A percentile compares a stretch with the other conserved stretches of the same genome.
Conservation (phyloP, 306 rosid species). For the Prunus mume region DNA sequence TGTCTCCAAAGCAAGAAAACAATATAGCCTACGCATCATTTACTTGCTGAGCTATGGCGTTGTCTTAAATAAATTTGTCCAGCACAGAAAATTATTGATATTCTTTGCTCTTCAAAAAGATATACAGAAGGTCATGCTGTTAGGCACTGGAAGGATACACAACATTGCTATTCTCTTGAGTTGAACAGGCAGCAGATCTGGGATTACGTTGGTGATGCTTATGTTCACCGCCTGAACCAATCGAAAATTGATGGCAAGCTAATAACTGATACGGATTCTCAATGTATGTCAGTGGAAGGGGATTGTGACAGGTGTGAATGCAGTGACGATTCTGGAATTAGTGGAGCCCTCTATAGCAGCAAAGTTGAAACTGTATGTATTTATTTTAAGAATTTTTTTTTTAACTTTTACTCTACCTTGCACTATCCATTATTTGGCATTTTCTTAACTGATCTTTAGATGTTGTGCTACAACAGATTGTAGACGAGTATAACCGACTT, state of each 20-base stretch:
- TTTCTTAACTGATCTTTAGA: conserved; percentile 24
- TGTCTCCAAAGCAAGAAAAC: conserved; percentile 5
- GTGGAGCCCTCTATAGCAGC: conserved; percentile 77
- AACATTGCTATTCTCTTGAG: conserved; percentile 94
- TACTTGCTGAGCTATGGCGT: not conserved
- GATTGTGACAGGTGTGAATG: conserved; percentile 67
- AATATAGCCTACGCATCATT: not conserved
- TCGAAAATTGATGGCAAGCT: conserved; percentile 77
- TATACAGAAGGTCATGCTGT: conserved; percentile 95
- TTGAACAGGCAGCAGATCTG: conserved; percentile 86
- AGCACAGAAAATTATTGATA: not conserved
- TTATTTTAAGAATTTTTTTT: not conserved
- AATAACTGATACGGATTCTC: conserved; percentile 47
- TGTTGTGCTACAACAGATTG: conserved; percentile 58
- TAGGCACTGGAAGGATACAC: conserved; percentile 75
- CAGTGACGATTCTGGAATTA: conserved; percentile 65
- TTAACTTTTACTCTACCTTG: not conserved
- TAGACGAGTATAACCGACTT: conserved; percentile 85
- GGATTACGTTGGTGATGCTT: conserved; percentile 90
- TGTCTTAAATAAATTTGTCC: not conserved
- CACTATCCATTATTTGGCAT: not conserved
- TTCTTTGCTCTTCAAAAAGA: conserved; percentile 30
- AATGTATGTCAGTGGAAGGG: conserved; percentile 55
- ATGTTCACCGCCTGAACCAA: conserved; percentile 88
- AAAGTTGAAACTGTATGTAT: conserved; percentile 84